Conservation (phyloP, 1,284 basidiomycete genomes). For the Mycosarcoma maydis region DNA sequence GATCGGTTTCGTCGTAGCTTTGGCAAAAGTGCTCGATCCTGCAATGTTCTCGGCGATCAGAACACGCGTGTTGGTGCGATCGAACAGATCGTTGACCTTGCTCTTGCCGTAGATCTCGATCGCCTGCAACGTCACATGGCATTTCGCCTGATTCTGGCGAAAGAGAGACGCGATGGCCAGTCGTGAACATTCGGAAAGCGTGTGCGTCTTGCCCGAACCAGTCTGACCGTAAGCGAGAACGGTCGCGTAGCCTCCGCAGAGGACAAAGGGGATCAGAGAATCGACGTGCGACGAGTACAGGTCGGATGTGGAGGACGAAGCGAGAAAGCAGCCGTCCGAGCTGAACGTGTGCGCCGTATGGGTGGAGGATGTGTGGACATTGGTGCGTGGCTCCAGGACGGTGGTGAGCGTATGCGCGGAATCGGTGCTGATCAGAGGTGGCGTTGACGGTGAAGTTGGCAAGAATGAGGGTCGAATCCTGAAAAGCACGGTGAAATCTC, state of each 20-base stretch:
- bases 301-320: slow-evolving; percentile 1
- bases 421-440: background rate
- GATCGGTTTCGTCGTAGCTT: slow-evolving; percentile 11
- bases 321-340: slow-evolving; percentile 16
- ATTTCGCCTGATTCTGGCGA: background rate
- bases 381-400: slow-evolving; percentile 21
- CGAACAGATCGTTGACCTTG: slow-evolving; percentile 32
- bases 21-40: slow-evolving; percentile 13
- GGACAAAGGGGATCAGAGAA: slow-evolving; percentile 20
- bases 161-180: slow-evolving; percentile 11
- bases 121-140: slow-evolving; percentile 3
- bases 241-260: slow-evolving; percentile 26
- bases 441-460: background rate
- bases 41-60: slow-evolving; percentile 21
- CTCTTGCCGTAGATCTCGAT: slow-evolving; percentile 37
- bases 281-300: slow-evolving; percentile 14
- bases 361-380: background rate
- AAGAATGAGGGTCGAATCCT: slow-evolving; percentile 24
- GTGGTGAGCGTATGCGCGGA: background rate
- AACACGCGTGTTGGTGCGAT: slow-evolving; percentile 6
- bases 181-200: slow-evolving; percentile 15
- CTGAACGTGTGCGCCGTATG: slow-evolving; percentile 15
- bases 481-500: slow-evolving; percentile 37
- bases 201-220: slow-evolving; percentile 24
- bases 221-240: slow-evolving; percentile 40